Conservation (phyloP, 768 basidiomycete genomes). For the Hydnomerulius pinastri region DNA sequence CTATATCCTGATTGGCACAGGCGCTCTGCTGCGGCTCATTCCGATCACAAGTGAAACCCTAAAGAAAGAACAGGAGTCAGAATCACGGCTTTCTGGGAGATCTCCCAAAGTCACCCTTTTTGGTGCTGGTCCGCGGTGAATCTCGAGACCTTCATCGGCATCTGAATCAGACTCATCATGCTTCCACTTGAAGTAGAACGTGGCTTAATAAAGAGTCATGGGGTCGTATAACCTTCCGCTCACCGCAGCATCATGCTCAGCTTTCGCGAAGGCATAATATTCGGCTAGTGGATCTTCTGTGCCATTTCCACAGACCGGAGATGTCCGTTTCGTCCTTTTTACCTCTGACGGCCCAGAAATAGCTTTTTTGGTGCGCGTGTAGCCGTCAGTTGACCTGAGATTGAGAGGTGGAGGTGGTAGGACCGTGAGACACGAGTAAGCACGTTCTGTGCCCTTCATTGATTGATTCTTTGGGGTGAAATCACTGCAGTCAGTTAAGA, state of each 20-base stretch:
- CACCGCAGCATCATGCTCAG: constrained; percentile 47
- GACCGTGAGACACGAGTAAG: constrained; percentile 12
- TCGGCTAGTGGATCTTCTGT: constrained; percentile 59
- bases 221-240: constrained; percentile 8
- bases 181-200: constrained; percentile 29
- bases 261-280: constrained; percentile 61
- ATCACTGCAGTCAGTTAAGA: constrained; percentile 26
- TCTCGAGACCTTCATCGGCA: constrained; percentile 28
- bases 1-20: constrained; percentile 70
- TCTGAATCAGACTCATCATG: constrained; percentile 38
- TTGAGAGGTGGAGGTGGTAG: constrained; percentile 29
- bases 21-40: constrained; percentile 36
- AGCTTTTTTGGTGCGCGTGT: constrained; percentile 1
- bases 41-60: constrained; percentile 73
- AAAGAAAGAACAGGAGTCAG: background rate
- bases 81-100: background rate
- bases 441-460: background rate
- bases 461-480: constrained; percentile 37
- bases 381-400: constrained; percentile 4
- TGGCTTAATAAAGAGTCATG: background rate
- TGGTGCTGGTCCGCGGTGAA: constrained; percentile 18
- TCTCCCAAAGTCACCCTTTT: constrained; percentile 30
- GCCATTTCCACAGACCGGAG: constrained; percentile 24
- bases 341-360: background rate
- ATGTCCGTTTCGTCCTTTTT: constrained; percentile 7